A percentile compares a stretch with the other conserved stretches of the same genome.
phyloP scores from a whole-genome alignment of 257 asterid species.

The Hygrophila difformis region DNA sequence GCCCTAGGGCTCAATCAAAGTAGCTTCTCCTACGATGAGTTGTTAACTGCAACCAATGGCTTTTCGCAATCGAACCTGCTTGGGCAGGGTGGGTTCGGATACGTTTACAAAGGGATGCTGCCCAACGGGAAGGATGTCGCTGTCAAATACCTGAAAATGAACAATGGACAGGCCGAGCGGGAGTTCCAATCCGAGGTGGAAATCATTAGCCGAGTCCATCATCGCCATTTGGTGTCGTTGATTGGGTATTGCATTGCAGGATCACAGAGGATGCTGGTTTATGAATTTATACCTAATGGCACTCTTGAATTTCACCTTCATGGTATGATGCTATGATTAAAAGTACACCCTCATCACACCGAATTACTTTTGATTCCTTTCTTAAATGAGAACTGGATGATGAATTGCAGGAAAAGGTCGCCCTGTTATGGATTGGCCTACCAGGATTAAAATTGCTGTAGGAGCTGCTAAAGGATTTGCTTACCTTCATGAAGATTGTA shows the following conservation, averaged over 20 bases:
- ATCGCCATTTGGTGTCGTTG: constrained; percentile 53
- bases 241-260: constrained; percentile 60
- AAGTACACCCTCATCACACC: no score
- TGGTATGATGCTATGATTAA: constrained; percentile 30
- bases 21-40: constrained; percentile 45
- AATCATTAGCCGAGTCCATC: constrained; percentile 58
- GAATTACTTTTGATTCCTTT: no score
- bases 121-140: constrained; percentile 51
- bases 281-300: constrained; percentile 43
- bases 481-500: background rate
- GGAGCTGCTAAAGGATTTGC: background rate
- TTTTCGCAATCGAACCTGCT: constrained; percentile 38
- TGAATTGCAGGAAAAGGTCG: background rate
- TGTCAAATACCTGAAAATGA: constrained; percentile 47
- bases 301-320: constrained; percentile 57
- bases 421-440: background rate
- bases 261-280: constrained; percentile 44
- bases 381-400: no score
- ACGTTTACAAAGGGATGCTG: constrained; percentile 61
- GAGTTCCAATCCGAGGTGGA: constrained; percentile 70
- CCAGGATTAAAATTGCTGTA: background rate
- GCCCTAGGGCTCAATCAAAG: constrained; percentile 37
- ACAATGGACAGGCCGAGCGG: constrained; percentile 56
- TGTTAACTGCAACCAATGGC: constrained; percentile 40
- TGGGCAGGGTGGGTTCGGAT: constrained; percentile 72